Base-by-base conservation (phyloP, 495 filamentous ascomycete species). In the Daldinia grandis region DNA sequence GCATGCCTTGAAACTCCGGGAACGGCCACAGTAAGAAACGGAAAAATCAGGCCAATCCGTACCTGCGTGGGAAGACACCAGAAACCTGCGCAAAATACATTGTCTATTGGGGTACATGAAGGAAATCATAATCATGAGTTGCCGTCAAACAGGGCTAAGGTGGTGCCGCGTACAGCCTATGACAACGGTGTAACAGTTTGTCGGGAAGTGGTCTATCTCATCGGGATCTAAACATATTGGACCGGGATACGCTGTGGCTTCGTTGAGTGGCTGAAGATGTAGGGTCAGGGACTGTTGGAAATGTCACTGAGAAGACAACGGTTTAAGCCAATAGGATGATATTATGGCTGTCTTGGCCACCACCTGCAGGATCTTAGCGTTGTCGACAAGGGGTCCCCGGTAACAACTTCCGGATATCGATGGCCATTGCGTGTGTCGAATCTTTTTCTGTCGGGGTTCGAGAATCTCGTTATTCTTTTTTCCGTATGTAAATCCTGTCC, bases 151-250 rank as follows among this genome's bases (percentile, higher is more conserved):
- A 64, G 64, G 64, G 60, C 56, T 53, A 37, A 42, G 37, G 38
- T 59, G 47, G 21, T 58, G 62, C 38, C 66, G 65, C 60, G 49
- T 65, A 62, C 66, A 73, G 71, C 66, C 71, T 69, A 62, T 73
- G 62, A 69, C 65, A 66, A 56, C 66, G 62, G 66, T 73, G 71
- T 69, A 63, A 73, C 71, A 51, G 56, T 51, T 59, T 31, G 60
- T 69, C 62, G 61, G 65, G 62, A 69, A 58, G 58, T 69, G 71
- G 69, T 62, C 56, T 66, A 69, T 73, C 70, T 68, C 70, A 73
- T 73, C 66, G 71, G 71, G 66, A 73, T 73, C 71, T 73, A n/a
- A 61, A 38, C 24, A 66, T 55, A 69, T 68, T 73, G 71, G 71
- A 69, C 57, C 62, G 56, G 58, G 69, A 68, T 72, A 58, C 62